phyloP scores from a whole-genome alignment of 225 moss, liverwort and hornwort genomes.

The Lunularia cruciata region DNA sequence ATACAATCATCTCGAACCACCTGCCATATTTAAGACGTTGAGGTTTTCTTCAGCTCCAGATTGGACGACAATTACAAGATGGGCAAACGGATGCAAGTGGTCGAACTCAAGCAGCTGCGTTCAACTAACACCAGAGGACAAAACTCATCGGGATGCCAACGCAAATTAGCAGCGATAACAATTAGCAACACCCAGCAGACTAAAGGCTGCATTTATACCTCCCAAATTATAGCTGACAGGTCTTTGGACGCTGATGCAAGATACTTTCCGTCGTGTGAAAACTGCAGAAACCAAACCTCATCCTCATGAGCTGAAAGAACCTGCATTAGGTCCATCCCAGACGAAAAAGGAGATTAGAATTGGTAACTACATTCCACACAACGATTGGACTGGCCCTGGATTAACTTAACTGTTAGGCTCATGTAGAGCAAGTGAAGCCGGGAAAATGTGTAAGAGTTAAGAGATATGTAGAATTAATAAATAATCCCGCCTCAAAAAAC shows the following conservation, averaged over 20 bases:
- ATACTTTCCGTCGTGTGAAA: slow-evolving; percentile 88
- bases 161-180: too few relatives aligned
- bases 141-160: too few relatives aligned
- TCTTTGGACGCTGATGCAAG: slow-evolving; percentile 98
- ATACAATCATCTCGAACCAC: slow-evolving; percentile 74
- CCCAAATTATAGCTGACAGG: slow-evolving; percentile 95
- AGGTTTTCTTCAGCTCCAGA: neutral
- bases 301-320: slow-evolving; percentile 86
- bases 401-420: too few relatives aligned
- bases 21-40: slow-evolving; percentile 59
- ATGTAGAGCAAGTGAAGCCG: neutral
- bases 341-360: neutral
- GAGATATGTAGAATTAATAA: too few relatives aligned
- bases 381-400: neutral
- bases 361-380: too few relatives aligned
- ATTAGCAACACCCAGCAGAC: neutral
- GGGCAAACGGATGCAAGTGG: neutral
- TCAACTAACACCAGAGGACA: neutral
- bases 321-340: slow-evolving; percentile 37
- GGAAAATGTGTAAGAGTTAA: too few relatives aligned
- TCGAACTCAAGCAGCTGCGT: neutral
- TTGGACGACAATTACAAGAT: neutral
- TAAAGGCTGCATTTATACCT: slow-evolving; percentile 54
- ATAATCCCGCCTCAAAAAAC: too few relatives aligned
- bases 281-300: slow-evolving; percentile 99